These are phyloP conservation scores for Hanseniaspora meyeri DNA, from an alignment of 805 yeast species.

Conservation along the genomic window DNA sequence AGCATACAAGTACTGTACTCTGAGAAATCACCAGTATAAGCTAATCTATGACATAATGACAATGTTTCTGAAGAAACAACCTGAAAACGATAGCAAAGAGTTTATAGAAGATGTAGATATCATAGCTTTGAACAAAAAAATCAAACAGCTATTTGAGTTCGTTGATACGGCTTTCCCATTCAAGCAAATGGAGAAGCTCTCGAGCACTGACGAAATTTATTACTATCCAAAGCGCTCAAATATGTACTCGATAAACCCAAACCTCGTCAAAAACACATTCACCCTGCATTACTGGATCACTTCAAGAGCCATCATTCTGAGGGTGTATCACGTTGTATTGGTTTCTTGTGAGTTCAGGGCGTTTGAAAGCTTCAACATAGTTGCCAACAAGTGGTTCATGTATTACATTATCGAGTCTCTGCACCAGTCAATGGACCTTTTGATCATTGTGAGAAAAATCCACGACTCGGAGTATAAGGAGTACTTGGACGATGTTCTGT, in stretches of 20 bases:
- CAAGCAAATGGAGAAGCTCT: not conserved
- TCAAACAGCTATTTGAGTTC: not conserved
- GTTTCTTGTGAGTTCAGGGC: not conserved
- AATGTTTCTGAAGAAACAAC: not conserved
- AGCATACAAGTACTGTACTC: not conserved
- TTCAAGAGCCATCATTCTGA: not conserved
- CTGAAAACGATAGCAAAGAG: not conserved
- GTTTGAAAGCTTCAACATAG: not conserved
- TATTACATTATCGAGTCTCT: not conserved
- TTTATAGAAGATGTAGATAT: not conserved
- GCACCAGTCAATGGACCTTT: not conserved
- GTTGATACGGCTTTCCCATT: not conserved
- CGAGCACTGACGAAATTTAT: not conserved
- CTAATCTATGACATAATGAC: not conserved
- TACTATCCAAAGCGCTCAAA: not conserved
- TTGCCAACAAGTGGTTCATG: slow-evolving; percentile 7
- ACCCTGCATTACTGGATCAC: not conserved
- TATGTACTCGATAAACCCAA: not conserved
- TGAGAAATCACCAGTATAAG: not conserved
- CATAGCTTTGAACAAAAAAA: not conserved
- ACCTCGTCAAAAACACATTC: not conserved
- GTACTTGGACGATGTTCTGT: not conserved
- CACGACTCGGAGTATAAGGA: not conserved
- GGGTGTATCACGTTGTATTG: slow-evolving; percentile 2
- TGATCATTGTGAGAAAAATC: not conserved